phyloP scores from a whole-genome alignment of 202 grass and related monocot genomes.

The Tripidium arundinaceum region DNA sequence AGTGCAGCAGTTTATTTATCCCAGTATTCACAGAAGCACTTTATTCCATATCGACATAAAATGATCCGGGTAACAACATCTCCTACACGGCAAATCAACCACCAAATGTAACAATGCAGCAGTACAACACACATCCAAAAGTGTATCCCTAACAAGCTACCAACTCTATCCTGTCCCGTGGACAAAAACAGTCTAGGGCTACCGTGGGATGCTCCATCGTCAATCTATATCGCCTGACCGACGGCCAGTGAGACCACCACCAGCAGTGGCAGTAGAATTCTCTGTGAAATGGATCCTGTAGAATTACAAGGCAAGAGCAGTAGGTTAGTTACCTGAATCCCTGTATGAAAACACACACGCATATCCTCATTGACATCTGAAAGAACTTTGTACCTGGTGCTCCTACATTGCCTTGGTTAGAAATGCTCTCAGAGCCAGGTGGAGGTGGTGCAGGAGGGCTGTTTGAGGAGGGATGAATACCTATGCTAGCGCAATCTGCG shows the following conservation, averaged over 20 bases:
- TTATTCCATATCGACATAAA: constrained; percentile 28
- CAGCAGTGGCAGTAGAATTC: constrained; percentile 24
- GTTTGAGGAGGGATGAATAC: constrained; percentile 39
- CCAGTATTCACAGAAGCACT: constrained; percentile 20
- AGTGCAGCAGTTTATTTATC: constrained; percentile 10
- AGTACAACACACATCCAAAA: background rate
- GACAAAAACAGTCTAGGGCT: background rate
- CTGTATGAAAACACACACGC: background rate
- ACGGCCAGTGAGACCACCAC: constrained; percentile 13
- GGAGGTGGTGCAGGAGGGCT: constrained; percentile 30
- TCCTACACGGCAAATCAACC: background rate
- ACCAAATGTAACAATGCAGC: background rate
- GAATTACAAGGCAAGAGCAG: background rate
- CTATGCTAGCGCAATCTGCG: constrained; percentile 51
- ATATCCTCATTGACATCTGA: constrained; percentile 2
- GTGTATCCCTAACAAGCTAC: constrained; percentile 23
- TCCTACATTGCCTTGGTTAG: constrained; percentile 37
- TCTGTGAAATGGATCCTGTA: constrained; percentile 25
- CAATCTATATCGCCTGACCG: constrained; percentile 17
- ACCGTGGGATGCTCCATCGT: background rate
- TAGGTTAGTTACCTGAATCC: background rate
- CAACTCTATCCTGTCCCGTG: constrained; percentile 31
- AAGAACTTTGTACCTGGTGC: constrained; percentile 27
- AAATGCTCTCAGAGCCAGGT: constrained; percentile 34
- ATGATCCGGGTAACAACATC: background rate